phyloP scores from a whole-genome alignment of 164 flowering plant species.

The Chimonanthus praecox region DNA sequence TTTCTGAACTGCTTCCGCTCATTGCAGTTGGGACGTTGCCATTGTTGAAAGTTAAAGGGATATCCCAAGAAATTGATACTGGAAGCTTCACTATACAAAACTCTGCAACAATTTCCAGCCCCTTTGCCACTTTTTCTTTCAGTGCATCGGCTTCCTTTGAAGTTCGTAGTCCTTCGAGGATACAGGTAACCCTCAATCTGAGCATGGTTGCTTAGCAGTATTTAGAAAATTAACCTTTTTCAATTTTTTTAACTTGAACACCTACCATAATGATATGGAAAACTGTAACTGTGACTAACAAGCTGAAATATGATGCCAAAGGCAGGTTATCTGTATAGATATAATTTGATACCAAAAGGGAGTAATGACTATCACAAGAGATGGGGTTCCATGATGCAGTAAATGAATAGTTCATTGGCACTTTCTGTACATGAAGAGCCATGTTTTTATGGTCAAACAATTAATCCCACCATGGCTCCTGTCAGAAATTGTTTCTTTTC shows the following conservation, averaged over 20 bases:
- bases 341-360: too few relatives aligned
- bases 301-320: too few relatives aligned
- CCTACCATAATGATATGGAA: neutral
- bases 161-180: slow-evolving; percentile 81
- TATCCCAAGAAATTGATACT: slow-evolving; percentile 61
- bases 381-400: too few relatives aligned
- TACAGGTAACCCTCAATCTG: slow-evolving; percentile 50
- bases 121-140: slow-evolving; percentile 77
- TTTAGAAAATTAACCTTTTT: neutral
- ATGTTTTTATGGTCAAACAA: too few relatives aligned
- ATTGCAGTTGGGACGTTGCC: slow-evolving; percentile 71
- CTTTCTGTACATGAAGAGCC: too few relatives aligned
- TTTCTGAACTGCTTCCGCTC: slow-evolving; percentile 93
- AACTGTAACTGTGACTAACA: neutral
- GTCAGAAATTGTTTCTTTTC: too few relatives aligned
- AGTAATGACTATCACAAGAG: too few relatives aligned
- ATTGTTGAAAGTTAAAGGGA: slow-evolving; percentile 60
- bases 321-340: too few relatives aligned
- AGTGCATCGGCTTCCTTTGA: slow-evolving; percentile 89
- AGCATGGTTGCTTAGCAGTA: neutral
- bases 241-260: too few relatives aligned
- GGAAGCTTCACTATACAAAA: slow-evolving; percentile 53
- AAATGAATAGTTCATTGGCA: too few relatives aligned
- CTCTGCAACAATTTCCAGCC: slow-evolving; percentile 55
- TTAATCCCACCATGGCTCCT: too few relatives aligned